These are phyloP conservation scores for Acanthamoeba lenticulata DNA, from an alignment of 208 protist genomes.

Conservation along the genomic window DNA sequence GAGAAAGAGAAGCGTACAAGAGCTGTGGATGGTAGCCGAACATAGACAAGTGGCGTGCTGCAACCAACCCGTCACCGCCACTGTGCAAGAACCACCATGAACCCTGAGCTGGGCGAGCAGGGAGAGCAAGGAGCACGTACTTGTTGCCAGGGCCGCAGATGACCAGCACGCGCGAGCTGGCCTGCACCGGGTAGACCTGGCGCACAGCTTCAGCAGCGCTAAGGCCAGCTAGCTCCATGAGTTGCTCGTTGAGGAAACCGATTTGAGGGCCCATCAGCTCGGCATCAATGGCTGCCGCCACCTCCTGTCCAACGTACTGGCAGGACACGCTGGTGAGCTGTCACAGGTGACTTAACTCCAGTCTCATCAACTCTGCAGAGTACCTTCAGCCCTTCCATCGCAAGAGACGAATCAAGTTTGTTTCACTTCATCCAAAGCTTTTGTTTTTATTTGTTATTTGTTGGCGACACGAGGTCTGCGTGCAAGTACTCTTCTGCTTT, in stretches of 20 bases:
- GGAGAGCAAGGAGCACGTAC: constrained; percentile 21
- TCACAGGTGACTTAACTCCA: too few relatives aligned
- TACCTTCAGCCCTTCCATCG: too few relatives aligned
- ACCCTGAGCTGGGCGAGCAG: too few relatives aligned
- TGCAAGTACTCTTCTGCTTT: too few relatives aligned
- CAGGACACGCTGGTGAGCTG: too few relatives aligned
- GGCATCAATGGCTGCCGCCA: constrained; percentile 77
- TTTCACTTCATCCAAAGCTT: too few relatives aligned
- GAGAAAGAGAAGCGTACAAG: too few relatives aligned
- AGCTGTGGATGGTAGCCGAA: constrained; percentile 84
- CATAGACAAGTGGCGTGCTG: constrained; percentile 84
- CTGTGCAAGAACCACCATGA: too few relatives aligned
- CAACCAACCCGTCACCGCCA: constrained; percentile 90
- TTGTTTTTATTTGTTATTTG: too few relatives aligned
- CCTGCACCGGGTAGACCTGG: constrained; percentile 56
- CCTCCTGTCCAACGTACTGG: constrained; percentile 73
- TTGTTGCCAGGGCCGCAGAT: constrained; percentile 86
- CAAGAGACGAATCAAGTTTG: too few relatives aligned
- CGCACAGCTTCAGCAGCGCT: constrained; percentile 61
- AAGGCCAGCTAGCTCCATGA: constrained; percentile 91
- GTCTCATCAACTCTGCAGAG: too few relatives aligned
- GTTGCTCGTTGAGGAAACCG: constrained; percentile 83
- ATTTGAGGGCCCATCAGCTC: constrained; percentile 76
- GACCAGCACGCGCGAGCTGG: constrained; percentile 67
- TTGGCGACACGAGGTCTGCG: too few relatives aligned